phyloP scores from a whole-genome alignment of 2,329 filamentous ascomycete species.

The Calonectria naviculata region DNA sequence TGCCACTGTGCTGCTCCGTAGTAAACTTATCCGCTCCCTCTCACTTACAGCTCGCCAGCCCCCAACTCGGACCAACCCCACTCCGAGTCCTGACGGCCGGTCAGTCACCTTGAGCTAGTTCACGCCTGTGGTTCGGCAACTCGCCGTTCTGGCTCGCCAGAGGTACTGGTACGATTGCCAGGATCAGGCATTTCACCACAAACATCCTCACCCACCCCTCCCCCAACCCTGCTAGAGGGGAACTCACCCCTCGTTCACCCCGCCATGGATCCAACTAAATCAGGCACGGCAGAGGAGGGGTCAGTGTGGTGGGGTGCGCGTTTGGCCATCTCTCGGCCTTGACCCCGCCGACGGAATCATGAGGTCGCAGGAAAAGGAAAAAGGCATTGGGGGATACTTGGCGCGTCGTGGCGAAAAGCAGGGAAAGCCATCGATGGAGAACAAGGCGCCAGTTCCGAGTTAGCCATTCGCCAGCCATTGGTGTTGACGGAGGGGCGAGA shows the following conservation, averaged over 20 bases:
- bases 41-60: background rate
- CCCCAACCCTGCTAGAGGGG: background rate
- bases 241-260: constrained; percentile 1
- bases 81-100: constrained; percentile 28
- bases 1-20: background rate
- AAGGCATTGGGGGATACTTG: constrained; percentile 9
- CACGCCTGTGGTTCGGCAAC: background rate
- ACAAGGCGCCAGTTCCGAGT: background rate
- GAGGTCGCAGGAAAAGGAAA: constrained; percentile 24
- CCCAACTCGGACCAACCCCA: constrained; percentile 40
- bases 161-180: background rate
- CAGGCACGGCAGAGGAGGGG: constrained; percentile 18
- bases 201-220: background rate
- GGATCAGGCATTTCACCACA: background rate
- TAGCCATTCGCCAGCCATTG: background rate
- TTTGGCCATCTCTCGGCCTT: constrained; percentile 21
- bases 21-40: background rate
- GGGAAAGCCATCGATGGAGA: background rate
- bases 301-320: constrained; percentile 31
- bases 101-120: background rate
- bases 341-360: constrained; percentile 35
- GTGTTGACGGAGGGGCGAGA: background rate
- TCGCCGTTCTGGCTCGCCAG: background rate
- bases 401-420: background rate
- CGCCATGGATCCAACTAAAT: constrained; percentile 12